Evolutionary conservation across 1,139 yeast species (phyloP), one percentile per base, ranked within the genome.

Genomic region (Zygoascus sp.): DNA sequence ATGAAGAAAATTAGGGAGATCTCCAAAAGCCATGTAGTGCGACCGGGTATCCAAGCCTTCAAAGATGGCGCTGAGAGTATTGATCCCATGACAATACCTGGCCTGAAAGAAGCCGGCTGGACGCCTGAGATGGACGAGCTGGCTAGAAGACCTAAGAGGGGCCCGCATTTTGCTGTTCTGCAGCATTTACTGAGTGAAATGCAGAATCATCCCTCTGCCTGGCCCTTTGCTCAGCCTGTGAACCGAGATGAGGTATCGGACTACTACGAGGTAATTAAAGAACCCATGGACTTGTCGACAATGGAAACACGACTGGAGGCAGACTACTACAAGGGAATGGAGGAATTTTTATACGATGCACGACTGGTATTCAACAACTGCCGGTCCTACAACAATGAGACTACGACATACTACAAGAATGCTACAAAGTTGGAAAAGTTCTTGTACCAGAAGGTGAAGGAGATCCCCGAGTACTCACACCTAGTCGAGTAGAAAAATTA

Each of bases 231-330:
- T 27, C 84, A 80, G 48, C 96, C 98, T 0, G 98, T 94, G 13
- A 88, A 84, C 64, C 80, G 80, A 59, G 95, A 88, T 42, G 98
- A 94, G 61, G 98, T 94, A 13, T 89, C 95, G 0, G 98, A 94
- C 65, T 94, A 94, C 63, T 92, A 92, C 63, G 95, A 88, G 57
- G 95, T 92, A 25, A 92, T 92, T 53, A 89, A 90, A 62, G 97
- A 92, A 63, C 98, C 99, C n/a, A 94, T 94, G 98, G 98, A 94
- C 64, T 70, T 92, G 48, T 80, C 94, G 22, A 89, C 97, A 0
- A 92, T 94, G 96, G 98, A 92, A 62, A 83, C 78, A 62, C 87
- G 90, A 62, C 73, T 94, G 38, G 98, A 92, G 55, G 88, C 86
- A 58, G 96, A 92, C 67, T 85, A 85, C 56, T 94, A 94, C 65